A percentile compares a stretch with the other conserved stretches of the same genome.
Conservation (phyloP, 1,284 basidiomycete species). For the Microbotryum scabiosae region DNA sequence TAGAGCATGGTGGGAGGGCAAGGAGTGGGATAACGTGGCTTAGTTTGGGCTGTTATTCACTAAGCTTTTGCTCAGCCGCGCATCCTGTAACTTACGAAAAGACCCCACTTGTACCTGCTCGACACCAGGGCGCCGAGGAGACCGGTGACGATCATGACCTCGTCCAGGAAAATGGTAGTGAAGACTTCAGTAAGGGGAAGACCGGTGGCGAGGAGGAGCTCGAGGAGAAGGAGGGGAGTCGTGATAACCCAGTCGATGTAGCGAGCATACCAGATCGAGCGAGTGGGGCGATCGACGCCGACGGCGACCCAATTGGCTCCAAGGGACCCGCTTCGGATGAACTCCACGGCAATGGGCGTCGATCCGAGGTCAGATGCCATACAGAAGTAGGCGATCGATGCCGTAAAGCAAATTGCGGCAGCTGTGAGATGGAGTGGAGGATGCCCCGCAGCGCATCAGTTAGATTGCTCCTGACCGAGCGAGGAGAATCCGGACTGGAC, state of each 20-base stretch:
- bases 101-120: constrained; percentile 49
- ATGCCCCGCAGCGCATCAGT: not conserved
- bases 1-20: too few relatives aligned
- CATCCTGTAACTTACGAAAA: constrained; percentile 11
- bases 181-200: constrained; percentile 51
- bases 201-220: constrained; percentile 49
- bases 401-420: constrained; percentile 33
- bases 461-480: too few relatives aligned
- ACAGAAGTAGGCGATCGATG: constrained; percentile 46
- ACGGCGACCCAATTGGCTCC: constrained; percentile 29
- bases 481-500: constrained; percentile 3
- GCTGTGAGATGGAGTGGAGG: not conserved
- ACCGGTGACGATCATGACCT: constrained; percentile 49
- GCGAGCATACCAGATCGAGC: constrained; percentile 52
- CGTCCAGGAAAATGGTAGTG: constrained; percentile 50
- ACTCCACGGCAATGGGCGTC: constrained; percentile 49
- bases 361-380: constrained; percentile 56
- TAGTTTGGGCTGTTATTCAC: too few relatives aligned
- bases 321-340: constrained; percentile 37
- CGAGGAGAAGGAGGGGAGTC: constrained; percentile 51
- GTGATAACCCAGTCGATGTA: constrained; percentile 54
- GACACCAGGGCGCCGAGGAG: constrained; percentile 49
- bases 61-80: too few relatives aligned
- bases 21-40: too few relatives aligned
- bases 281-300: constrained; percentile 37